Percentiles rank a stretch among this genome's conserved stretches.
These are phyloP conservation scores for Rhynchospora tenuis DNA, from an alignment of 176 grass and related monocot species.

Conservation along the genomic window DNA sequence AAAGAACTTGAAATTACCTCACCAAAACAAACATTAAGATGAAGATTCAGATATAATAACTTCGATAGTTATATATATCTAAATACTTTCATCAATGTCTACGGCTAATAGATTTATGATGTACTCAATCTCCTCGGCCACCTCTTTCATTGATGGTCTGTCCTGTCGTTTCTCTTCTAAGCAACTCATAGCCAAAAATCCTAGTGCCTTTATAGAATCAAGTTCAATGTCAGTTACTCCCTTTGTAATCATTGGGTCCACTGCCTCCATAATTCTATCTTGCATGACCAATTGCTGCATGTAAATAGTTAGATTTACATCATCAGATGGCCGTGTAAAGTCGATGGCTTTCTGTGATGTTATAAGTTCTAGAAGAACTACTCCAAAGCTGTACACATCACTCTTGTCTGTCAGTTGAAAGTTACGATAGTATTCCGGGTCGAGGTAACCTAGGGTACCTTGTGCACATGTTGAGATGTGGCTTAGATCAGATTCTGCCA, in stretches of 20 bases:
- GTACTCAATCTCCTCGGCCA: constrained; percentile 68
- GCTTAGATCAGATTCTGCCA: constrained; percentile 60
- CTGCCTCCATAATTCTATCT: constrained; percentile 49
- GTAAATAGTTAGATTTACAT: constrained; percentile 64
- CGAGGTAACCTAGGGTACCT: constrained; percentile 70
- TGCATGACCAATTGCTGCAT: constrained; percentile 37
- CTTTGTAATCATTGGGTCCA: constrained; percentile 37
- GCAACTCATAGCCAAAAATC: constrained; percentile 56
- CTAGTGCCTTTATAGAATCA: constrained; percentile 68
- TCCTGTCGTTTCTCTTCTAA: constrained; percentile 68
- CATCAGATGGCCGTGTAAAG: constrained; percentile 46
- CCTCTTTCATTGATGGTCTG: constrained; percentile 72
- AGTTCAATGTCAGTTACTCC: constrained; percentile 44
- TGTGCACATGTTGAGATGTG: constrained; percentile 84
- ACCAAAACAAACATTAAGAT: background rate
- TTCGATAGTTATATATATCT: background rate
- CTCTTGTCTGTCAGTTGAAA: constrained; percentile 86
- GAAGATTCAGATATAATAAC: background rate
- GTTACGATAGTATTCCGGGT: constrained; percentile 82
- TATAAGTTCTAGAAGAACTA: constrained; percentile 84
- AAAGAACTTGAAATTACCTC: background rate
- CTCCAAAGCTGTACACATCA: constrained; percentile 85
- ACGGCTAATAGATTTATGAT: constrained; percentile 54
- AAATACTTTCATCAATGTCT: background rate
- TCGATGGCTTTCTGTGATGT: constrained; percentile 76